These are phyloP conservation scores for Basipetospora chlamydospora DNA, from an alignment of 2,329 filamentous ascomycete genomes.

Conservation along the genomic window DNA sequence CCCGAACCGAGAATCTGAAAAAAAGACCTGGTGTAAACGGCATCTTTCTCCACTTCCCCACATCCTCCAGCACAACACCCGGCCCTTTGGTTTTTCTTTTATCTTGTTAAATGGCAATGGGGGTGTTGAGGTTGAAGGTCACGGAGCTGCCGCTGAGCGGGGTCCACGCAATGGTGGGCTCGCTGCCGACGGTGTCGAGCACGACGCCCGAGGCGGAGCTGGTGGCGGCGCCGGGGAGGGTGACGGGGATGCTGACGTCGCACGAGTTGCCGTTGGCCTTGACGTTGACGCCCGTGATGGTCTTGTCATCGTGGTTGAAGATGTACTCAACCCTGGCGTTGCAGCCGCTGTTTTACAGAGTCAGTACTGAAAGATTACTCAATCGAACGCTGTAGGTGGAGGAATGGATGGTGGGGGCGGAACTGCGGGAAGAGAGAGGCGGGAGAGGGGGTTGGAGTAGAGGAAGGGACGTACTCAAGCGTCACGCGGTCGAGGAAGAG, in stretches of 20 bases:
- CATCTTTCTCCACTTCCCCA: too few relatives aligned
- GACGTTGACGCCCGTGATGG: conserved; percentile 35
- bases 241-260: conserved; percentile 35
- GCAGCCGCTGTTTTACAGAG: conserved; percentile 17
- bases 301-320: conserved; percentile 23
- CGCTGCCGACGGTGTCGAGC: conserved; percentile 36
- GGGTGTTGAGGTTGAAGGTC: conserved; percentile 18
- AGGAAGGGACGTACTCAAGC: conserved; percentile 22
- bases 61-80: too few relatives aligned
- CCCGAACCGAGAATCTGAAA: too few relatives aligned
- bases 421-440: neutral
- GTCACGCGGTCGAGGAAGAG: conserved; percentile 36
- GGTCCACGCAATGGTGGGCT: conserved; percentile 36
- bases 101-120: neutral
- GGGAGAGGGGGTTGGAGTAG: neutral
- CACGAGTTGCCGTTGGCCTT: conserved; percentile 34
- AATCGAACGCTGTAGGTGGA: too few relatives aligned
- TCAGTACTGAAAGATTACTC: too few relatives aligned
- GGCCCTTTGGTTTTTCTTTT: too few relatives aligned
- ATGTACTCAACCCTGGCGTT: conserved; percentile 31
- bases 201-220: conserved; percentile 24
- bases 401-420: neutral
- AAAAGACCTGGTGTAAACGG: too few relatives aligned
- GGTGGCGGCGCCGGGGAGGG: conserved; percentile 30
- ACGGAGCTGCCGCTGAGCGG: conserved; percentile 27